Evolutionary conservation across 2,329 filamentous ascomycete species (phyloP).

Genomic region (Trichophyton schoenleinii): DNA sequence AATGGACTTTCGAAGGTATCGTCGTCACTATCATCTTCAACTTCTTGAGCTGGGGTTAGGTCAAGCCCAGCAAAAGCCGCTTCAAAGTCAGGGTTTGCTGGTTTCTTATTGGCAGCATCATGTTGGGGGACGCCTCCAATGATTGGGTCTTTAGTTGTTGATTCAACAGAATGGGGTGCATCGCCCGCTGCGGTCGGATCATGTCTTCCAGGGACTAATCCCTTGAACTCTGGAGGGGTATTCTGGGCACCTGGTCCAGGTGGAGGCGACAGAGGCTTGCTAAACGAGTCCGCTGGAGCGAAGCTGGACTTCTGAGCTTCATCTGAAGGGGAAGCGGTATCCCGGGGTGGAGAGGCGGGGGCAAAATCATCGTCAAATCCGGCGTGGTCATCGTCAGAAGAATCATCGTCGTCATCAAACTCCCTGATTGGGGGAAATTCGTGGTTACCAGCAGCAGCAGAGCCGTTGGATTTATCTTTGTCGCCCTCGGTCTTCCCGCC

Average conservation of each 20-base stretch:
- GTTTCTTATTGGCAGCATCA: constrained; percentile 16
- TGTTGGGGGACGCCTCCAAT: constrained; percentile 25
- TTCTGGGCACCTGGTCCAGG: constrained; percentile 43
- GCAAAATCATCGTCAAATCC: constrained; percentile 93
- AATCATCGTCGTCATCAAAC: constrained; percentile 67
- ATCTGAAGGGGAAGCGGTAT: constrained; percentile 13
- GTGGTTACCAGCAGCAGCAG: constrained; percentile 31
- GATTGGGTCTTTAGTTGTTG: constrained; percentile 25
- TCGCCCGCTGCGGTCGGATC: constrained; percentile 30
- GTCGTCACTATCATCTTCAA: constrained; percentile 27
- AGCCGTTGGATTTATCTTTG: constrained; percentile 23
- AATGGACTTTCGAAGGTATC: constrained; percentile 36
- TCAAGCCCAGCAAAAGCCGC: constrained; percentile 35
- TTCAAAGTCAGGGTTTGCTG: constrained; percentile 33
- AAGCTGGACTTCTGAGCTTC: constrained; percentile 28
- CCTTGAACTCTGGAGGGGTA: constrained; percentile 36
- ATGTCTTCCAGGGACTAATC: constrained; percentile 28
- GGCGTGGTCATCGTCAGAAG: constrained; percentile 48
- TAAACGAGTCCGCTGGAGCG: constrained; percentile 29
- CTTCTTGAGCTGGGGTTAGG: constrained; percentile 34
- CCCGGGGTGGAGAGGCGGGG: constrained; percentile 39
- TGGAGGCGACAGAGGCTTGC: constrained; percentile 22
- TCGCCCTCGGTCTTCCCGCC: constrained; percentile 29
- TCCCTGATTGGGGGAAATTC: constrained; percentile 95
- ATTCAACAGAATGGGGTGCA: constrained; percentile 29